A percentile compares a stretch with the other conserved stretches of the same genome.
These are phyloP conservation scores for Kentomonas sorsogonicus DNA, from an alignment of 208 protist species.

Conservation along the genomic window DNA sequence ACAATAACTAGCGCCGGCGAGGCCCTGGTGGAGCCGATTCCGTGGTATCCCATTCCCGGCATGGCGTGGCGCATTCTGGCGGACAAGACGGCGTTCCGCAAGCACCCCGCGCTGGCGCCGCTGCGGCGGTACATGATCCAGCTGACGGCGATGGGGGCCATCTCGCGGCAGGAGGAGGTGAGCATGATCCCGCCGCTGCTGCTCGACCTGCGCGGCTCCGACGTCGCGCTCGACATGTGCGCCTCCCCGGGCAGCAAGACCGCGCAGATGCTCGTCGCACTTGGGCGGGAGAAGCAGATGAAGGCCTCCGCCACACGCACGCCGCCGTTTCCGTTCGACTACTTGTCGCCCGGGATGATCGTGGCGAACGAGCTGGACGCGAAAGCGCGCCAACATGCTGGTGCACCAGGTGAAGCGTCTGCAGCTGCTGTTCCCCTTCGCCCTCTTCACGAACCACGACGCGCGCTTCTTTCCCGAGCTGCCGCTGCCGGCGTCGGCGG, in stretches of 20 bases:
- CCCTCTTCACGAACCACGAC: slow-evolving; percentile 90
- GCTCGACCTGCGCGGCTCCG: slow-evolving; percentile 24
- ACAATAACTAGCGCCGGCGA: no score
- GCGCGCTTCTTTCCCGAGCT: slow-evolving; percentile 76
- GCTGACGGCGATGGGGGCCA: slow-evolving; percentile 78
- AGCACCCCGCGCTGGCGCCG: slow-evolving; percentile 48
- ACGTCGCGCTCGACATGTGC: slow-evolving; percentile 74
- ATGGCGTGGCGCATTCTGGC: slow-evolving; percentile 81
- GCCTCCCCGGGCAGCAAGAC: slow-evolving; percentile 90
- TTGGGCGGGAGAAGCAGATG: slow-evolving; percentile 73
- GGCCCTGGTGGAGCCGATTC: slow-evolving; percentile 63
- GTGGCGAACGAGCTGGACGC: slow-evolving; percentile 86
- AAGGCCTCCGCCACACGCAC: neutral
- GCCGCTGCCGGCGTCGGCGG: slow-evolving; percentile 4
- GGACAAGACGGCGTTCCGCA: slow-evolving; percentile 77
- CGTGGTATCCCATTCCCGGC: slow-evolving; percentile 71
- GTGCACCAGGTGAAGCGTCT: slow-evolving; percentile 86
- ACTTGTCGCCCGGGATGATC: slow-evolving; percentile 62
- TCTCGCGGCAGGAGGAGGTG: slow-evolving; percentile 79
- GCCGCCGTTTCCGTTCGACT: slow-evolving; percentile 78
- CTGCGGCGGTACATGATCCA: slow-evolving; percentile 78
- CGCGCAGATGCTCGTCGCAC: slow-evolving; percentile 74
- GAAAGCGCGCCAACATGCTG: slow-evolving; percentile 83
- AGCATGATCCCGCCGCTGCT: slow-evolving; percentile 83
- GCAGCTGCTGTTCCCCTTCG: slow-evolving; percentile 78